These are phyloP conservation scores for Fagopyrum esculentum DNA, from an alignment of 148 eudicot species.

Conservation along the genomic window DNA sequence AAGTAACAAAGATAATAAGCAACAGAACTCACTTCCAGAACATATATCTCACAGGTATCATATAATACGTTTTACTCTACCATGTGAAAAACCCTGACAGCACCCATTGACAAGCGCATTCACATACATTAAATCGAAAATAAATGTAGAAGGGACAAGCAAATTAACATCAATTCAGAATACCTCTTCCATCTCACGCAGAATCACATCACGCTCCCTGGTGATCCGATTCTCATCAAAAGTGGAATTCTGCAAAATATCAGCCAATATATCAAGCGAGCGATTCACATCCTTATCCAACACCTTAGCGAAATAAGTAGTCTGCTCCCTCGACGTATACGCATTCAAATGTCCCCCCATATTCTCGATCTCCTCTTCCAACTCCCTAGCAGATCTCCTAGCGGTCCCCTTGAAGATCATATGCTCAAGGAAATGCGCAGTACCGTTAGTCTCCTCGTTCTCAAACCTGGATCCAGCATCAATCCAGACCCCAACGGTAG, in stretches of 20 bases:
- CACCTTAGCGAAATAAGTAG: conserved; percentile 76
- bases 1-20: background rate
- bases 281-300: conserved; percentile 50
- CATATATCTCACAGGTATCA: background rate
- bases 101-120: too few species aligned
- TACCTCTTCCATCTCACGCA: conserved; percentile 96
- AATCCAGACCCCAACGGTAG: conserved; percentile 91
- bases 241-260: conserved; percentile 80
- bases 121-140: too few species aligned
- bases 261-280: conserved; percentile 70
- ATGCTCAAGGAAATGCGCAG: conserved; percentile 76
- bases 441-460: conserved; percentile 56
- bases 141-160: too few species aligned
- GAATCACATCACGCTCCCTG: conserved; percentile 79
- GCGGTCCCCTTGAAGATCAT: conserved; percentile 76
- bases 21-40: background rate
- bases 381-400: conserved; percentile 35
- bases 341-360: conserved; percentile 95
- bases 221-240: conserved; percentile 53
- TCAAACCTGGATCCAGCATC: conserved; percentile 80
- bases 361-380: conserved; percentile 87
- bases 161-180: too few species aligned
- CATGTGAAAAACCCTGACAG: background rate
- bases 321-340: conserved; percentile 81
- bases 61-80: too few species aligned